These are phyloP conservation scores for Phaeosphaeriaceae sp. DNA, from an alignment of 2,329 filamentous ascomycete species.

Conservation along the genomic window DNA sequence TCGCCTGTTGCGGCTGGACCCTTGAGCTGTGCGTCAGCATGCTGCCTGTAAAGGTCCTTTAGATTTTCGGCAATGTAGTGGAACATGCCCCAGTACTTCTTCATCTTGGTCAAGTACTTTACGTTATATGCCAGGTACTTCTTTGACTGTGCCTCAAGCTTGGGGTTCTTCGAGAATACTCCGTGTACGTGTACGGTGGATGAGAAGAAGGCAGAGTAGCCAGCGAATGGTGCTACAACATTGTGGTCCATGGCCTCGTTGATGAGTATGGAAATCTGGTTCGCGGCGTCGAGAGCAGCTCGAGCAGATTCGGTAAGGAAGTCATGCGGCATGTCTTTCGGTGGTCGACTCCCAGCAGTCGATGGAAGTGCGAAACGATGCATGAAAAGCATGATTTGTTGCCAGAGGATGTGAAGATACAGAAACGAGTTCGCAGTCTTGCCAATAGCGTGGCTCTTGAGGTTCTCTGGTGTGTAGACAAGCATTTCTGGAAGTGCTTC, in stretches of 20 bases:
- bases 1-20: constrained; percentile 59
- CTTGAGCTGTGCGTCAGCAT: constrained; percentile 79
- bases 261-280: constrained; percentile 83
- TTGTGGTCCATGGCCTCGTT: constrained; percentile 81
- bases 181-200: constrained; percentile 94
- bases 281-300: constrained; percentile 83
- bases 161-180: constrained; percentile 83
- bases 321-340: constrained; percentile 75
- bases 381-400: constrained; percentile 90
- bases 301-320: constrained; percentile 80
- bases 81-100: constrained; percentile 98
- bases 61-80: constrained; percentile 95
- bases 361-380: constrained; percentile 83
- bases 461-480: constrained; percentile 80
- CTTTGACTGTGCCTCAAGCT: constrained; percentile 79
- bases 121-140: constrained; percentile 87
- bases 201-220: constrained; percentile 92
- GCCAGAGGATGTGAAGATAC: constrained; percentile 87
- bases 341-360: constrained; percentile 69
- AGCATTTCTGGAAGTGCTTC: constrained; percentile 73
- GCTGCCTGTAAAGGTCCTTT: constrained; percentile 84
- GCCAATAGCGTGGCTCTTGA: constrained; percentile 83
- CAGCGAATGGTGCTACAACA: constrained; percentile 89
- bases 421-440: constrained; percentile 90
- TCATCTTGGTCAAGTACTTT: constrained; percentile 91